Evolutionary conservation across 768 basidiomycete species (phyloP).

Genomic region (Gloeophyllum trabeum): DNA sequence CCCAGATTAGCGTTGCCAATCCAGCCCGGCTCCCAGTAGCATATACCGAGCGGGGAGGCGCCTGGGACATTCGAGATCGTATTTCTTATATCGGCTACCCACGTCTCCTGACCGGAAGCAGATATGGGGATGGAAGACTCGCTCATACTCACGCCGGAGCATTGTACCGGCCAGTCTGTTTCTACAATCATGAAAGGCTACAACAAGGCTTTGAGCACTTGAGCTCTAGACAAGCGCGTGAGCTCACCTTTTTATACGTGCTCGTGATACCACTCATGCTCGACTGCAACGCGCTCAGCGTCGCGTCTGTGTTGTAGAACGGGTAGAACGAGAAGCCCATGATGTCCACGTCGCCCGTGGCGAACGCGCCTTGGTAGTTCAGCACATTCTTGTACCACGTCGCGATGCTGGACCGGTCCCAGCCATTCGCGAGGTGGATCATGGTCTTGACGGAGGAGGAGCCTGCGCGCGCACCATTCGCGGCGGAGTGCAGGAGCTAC

Average conservation of each 20-base stretch:
- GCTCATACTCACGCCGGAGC: slow-evolving; percentile 31
- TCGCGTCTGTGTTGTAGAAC: slow-evolving; percentile 50
- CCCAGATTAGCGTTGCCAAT: slow-evolving; percentile 37
- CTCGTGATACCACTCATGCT: slow-evolving; percentile 39
- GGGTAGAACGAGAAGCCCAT: slow-evolving; percentile 60
- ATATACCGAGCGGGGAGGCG: slow-evolving; percentile 29
- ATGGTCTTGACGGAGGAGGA: slow-evolving; percentile 32
- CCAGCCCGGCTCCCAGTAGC: slow-evolving; percentile 63
- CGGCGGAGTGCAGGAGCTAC: slow-evolving; percentile 49
- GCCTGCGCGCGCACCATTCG: slow-evolving; percentile 37
- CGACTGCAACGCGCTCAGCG: slow-evolving; percentile 33
- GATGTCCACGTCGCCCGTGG: slow-evolving; percentile 38
- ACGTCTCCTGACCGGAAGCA: slow-evolving; percentile 37
- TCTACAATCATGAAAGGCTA: slow-evolving; percentile 40
- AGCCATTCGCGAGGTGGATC: slow-evolving; percentile 55
- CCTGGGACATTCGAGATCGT: slow-evolving; percentile 21
- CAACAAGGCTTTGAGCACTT: not conserved
- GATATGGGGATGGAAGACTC: slow-evolving; percentile 35
- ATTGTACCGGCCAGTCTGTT: slow-evolving; percentile 50
- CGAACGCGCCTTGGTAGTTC: slow-evolving; percentile 33
- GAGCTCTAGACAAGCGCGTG: not conserved
- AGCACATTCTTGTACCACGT: slow-evolving; percentile 44
- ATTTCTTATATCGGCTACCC: slow-evolving; percentile 38
- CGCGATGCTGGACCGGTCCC: slow-evolving; percentile 32
- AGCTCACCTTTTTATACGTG: slow-evolving; percentile 33